These are phyloP conservation scores for Sporobolomyces phaffii DNA, from an alignment of 768 basidiomycete genomes.

Conservation along the genomic window DNA sequence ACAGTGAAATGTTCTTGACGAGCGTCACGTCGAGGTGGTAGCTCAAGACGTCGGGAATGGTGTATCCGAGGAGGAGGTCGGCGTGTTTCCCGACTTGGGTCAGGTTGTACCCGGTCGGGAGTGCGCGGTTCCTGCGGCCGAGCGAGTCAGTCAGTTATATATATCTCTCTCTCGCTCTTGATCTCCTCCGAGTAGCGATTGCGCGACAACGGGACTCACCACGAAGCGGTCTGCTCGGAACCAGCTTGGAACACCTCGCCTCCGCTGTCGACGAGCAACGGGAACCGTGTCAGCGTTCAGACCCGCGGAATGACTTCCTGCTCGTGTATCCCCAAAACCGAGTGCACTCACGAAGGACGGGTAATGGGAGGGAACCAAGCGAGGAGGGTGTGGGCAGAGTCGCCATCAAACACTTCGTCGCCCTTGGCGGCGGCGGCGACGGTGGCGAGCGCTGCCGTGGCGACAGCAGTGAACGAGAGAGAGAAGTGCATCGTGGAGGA, in stretches of 20 bases:
- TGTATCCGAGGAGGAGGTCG: conserved; percentile 25
- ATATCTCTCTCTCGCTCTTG: too few species aligned
- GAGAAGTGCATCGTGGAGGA: conserved; percentile 64
- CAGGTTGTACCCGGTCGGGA: background rate
- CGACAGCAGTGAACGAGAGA: conserved; percentile 45
- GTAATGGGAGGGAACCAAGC: conserved; percentile 29
- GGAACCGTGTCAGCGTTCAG: too few species aligned
- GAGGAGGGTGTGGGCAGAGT: background rate
- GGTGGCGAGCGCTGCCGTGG: background rate
- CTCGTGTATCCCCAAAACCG: too few species aligned
- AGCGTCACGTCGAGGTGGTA: conserved; percentile 22
- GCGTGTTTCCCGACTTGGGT: conserved; percentile 10
- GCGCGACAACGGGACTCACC: background rate
- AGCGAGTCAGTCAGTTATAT: too few species aligned
- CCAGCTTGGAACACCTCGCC: conserved; percentile 22
- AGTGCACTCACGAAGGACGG: conserved; percentile 8
- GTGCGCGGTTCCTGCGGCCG: conserved; percentile 2
- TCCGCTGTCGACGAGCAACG: background rate
- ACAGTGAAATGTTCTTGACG: conserved; percentile 5
- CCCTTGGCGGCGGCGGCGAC: background rate
- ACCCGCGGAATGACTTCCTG: too few species aligned
- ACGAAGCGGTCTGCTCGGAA: background rate
- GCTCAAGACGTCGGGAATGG: background rate
- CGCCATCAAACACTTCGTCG: conserved; percentile 10
- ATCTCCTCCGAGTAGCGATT: too few species aligned